Base-by-base conservation (phyloP, 1,284 basidiomycete species). In the Sporisorium exsertum region DNA sequence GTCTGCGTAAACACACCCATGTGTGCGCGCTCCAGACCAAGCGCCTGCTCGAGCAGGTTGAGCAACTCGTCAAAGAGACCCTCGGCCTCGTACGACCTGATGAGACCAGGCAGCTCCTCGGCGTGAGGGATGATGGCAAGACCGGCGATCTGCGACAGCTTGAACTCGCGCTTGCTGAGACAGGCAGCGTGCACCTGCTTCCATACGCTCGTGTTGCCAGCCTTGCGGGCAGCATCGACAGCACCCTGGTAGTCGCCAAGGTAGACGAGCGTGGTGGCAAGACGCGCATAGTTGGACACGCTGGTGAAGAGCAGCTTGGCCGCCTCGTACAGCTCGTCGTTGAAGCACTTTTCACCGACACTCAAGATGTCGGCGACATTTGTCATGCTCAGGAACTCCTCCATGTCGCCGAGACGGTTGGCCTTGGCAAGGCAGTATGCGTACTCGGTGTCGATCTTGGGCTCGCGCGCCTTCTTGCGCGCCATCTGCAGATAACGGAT, bases 201-300 rank as follows among this genome's bases (percentile, higher is more conserved):
- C 97, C 97, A 99, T n/a, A 99, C 97, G 87, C 92, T 93, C 12
- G 97, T 99, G 86, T 99, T 99, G 33, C 97, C 97, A 20, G 97
- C 97, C 87, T 99, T 99, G 74, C 97, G 90, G 20, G 97, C 97
- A 74, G 96, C 97, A 87, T 99, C 97, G 20, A 99, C 97, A 20
- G 97, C 97, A 58, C 93, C 91, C 87, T 98, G 96, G 86, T 97
- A 98, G 87, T 99, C 96, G 62, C 94, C 94, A 55, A 99, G 90
- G 87, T 99, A 99, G 86, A 99, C 98, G 82, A 98, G 90, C 9
- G 97, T 99, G 1, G 97, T 99, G 2, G 97, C 97, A 67, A 99
- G 89, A 71, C 97, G 91, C 47, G 97, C 97, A 93, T 95, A 99
- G 88, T 99, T 99, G 6, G 94, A 97, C 81, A 99, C 98, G 86